Conservation (phyloP, 371 early-diverging fungal genomes). For the Choanephora cucurbitarum region DNA sequence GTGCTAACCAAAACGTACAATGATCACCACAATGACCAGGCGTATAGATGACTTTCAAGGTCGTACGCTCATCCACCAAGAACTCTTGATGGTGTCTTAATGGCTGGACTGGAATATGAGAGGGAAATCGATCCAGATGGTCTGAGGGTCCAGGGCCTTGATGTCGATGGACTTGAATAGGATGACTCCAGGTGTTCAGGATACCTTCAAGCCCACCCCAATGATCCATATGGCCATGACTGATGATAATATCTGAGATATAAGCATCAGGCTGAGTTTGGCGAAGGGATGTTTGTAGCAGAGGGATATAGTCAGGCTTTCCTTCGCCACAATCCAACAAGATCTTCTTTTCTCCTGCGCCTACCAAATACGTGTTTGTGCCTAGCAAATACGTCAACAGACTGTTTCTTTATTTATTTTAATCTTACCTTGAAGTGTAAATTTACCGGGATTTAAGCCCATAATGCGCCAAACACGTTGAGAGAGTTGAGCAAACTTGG, state of each 20-base stretch:
- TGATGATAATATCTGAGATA: slow-evolving; percentile 79
- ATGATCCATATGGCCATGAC: slow-evolving; percentile 87
- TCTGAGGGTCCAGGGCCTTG: slow-evolving; percentile 4
- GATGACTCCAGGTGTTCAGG: slow-evolving; percentile 17
- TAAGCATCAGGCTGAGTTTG: slow-evolving; percentile 42
- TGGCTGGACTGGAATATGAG: slow-evolving; percentile 26
- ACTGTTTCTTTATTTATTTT: neutral
- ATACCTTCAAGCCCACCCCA: slow-evolving; percentile 67
- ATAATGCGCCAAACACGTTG: slow-evolving; percentile 60
- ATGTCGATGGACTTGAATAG: no score
- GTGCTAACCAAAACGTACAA: slow-evolving; percentile 68
- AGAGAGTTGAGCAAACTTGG: slow-evolving; percentile 49
- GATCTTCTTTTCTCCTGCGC: slow-evolving; percentile 67
- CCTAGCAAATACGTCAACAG: slow-evolving; percentile 37
- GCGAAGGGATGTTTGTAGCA: slow-evolving; percentile 53
- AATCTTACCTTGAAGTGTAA: slow-evolving; percentile 70
- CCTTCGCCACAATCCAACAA: slow-evolving; percentile 88
- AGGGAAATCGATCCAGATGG: slow-evolving; percentile 27
- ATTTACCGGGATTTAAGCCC: slow-evolving; percentile 76
- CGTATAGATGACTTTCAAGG: slow-evolving; percentile 68
- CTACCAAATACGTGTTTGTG: slow-evolving; percentile 90
- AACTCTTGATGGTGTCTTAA: slow-evolving; percentile 61
- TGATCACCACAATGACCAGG: slow-evolving; percentile 90
- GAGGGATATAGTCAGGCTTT: slow-evolving; percentile 60
- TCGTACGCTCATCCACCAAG: slow-evolving; percentile 52